These are phyloP conservation scores for Daedaleopsis nitida DNA, from an alignment of 768 basidiomycete genomes.

Conservation along the genomic window DNA sequence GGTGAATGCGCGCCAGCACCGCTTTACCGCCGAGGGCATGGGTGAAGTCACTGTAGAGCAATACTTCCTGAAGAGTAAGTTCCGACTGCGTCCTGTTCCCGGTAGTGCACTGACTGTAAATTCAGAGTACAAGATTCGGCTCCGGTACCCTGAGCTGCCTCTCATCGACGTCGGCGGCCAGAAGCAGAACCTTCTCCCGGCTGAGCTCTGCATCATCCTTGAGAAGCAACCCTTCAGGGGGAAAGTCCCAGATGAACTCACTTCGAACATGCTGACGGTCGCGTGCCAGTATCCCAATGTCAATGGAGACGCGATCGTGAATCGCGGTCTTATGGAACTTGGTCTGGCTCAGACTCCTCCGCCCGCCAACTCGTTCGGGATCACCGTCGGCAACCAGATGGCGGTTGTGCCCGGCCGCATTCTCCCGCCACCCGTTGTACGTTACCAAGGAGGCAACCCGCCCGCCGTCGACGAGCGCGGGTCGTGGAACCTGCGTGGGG, in stretches of 20 bases:
- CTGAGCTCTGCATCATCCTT: conserved; percentile 53
- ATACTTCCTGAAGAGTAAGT: conserved; percentile 50
- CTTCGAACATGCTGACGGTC: conserved; percentile 49
- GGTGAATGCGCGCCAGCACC: conserved; percentile 39
- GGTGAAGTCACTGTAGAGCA: conserved; percentile 45
- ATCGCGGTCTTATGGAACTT: conserved; percentile 43
- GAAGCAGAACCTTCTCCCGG: conserved; percentile 41
- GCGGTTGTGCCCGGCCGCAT: conserved; percentile 58
- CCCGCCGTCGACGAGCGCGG: conserved; percentile 45
- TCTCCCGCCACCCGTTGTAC: conserved; percentile 44
- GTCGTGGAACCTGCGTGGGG: conserved; percentile 55
- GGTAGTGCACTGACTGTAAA: not conserved
- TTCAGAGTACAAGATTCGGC: conserved; percentile 44
- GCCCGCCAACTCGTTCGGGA: conserved; percentile 45
- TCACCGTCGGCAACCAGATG: conserved; percentile 50
- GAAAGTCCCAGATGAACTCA: conserved; percentile 58
- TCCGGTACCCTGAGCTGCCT: conserved; percentile 43
- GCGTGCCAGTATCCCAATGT: conserved; percentile 53
- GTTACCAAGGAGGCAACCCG: conserved; percentile 35
- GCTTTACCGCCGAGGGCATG: conserved; percentile 43
- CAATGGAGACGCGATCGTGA: conserved; percentile 47
- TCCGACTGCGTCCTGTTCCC: not conserved
- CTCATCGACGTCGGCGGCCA: conserved; percentile 54
- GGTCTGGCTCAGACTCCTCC: conserved; percentile 39
- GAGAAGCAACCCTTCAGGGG: conserved; percentile 44